Conservation (phyloP, 805 yeast genomes). For the Cyberlindnera misumaiensis region DNA sequence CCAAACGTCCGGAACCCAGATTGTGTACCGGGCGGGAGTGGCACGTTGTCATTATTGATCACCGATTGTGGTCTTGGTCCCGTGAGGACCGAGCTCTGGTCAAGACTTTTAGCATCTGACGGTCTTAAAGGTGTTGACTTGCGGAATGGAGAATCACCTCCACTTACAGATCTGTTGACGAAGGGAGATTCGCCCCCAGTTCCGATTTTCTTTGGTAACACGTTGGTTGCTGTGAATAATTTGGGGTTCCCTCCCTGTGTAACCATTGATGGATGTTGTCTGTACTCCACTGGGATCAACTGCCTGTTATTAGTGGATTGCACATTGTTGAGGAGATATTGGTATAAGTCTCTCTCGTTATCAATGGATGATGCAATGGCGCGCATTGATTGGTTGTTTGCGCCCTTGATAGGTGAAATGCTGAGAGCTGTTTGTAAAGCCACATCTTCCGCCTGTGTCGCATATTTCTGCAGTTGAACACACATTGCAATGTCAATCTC, state of each 20-base stretch:
- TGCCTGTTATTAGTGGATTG: slow-evolving; percentile 29
- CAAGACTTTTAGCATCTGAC: slow-evolving; percentile 2
- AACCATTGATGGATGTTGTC: slow-evolving; percentile 58
- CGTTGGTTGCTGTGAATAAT: not conserved
- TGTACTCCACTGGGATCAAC: slow-evolving; percentile 63
- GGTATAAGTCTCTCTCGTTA: slow-evolving; percentile 75
- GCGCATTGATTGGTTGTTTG: slow-evolving; percentile 60
- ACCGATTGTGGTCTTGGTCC: slow-evolving; percentile 27
- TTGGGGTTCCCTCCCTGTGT: slow-evolving; percentile 18
- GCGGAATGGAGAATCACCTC: not conserved
- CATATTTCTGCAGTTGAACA: slow-evolving; percentile 81
- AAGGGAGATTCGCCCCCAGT: not conserved
- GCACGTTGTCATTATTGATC: slow-evolving; percentile 22
- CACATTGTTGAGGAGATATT: slow-evolving; percentile 46
- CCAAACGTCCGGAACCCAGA: slow-evolving; percentile 60
- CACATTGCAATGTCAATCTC: slow-evolving; percentile 89
- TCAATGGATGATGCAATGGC: slow-evolving; percentile 70
- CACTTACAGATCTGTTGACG: not conserved
- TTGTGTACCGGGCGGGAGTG: slow-evolving; percentile 23
- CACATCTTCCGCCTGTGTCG: slow-evolving; percentile 80
- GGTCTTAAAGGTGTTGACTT: slow-evolving; percentile 15
- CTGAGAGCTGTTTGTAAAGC: slow-evolving; percentile 81
- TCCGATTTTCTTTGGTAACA: not conserved
- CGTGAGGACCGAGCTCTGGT: slow-evolving; percentile 12
- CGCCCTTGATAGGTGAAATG: slow-evolving; percentile 60